Base-by-base conservation (phyloP, 2,329 filamentous ascomycete species). In the Exophiala calicioides region DNA sequence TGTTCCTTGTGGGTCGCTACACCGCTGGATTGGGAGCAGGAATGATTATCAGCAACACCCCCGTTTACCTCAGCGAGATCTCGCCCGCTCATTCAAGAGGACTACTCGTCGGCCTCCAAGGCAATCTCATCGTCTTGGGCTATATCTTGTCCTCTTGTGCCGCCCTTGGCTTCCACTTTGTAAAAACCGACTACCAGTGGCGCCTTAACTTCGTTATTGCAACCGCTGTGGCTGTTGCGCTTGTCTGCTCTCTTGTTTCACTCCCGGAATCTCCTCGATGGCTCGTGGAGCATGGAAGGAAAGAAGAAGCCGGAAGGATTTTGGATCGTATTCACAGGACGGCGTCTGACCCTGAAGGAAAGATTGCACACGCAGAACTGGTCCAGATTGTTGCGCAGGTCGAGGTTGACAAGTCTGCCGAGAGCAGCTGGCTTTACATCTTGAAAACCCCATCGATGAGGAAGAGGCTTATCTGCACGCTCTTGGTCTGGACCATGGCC, bases 1-100 rank as follows among this genome's bases (percentile, higher is more conserved):
- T 50, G 47, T 41, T 50, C 43, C 31, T 59, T 9, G 45, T 49
- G 7, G 47, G 36, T 7, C 47, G 57, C 5, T 44, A 45, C 31
- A 27, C 56, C 12, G 15, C 39, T 18, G 57, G 57, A 6, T 13
- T 56, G 23, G 57, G 52, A 3, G 41, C 23, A 4, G 52, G 52
- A n/a, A 56, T 58, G 45, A 31, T 56, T n/a, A 44, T 47, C 7
- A 43, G 16, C 30, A 50, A 42, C 29, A 36, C 26, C 6, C 49
- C 49, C 6, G 45, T 49, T 4, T 80, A 80, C 46, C 71, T 80
- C 13, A 73, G 68, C 40, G 77, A 80, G 56, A 79, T 80, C 44
- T 74, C 74, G 1, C 65, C 75, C 1, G 73, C 74, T 0, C 58
- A 66, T 6, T 27, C 15, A 15, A 20, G 41, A 7, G 41, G 41